phyloP scores from a whole-genome alignment of 2,329 filamentous ascomycete species.

The Rhynchosporium secalis region DNA sequence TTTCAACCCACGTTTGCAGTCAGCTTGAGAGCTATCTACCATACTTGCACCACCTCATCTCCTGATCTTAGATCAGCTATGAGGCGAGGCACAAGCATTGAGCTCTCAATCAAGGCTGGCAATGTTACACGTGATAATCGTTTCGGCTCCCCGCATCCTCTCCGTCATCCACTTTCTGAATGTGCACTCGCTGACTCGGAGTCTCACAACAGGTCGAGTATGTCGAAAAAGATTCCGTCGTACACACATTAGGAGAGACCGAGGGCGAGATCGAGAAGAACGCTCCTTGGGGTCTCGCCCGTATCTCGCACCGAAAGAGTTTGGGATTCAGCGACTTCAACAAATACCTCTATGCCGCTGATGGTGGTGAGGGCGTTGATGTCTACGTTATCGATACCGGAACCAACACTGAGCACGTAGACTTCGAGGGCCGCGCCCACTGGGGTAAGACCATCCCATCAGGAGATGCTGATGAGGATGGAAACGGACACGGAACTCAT shows the following conservation, averaged over 20 bases:
- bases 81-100: neutral
- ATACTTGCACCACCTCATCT: neutral
- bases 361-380: conserved; percentile 95
- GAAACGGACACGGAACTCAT: conserved; percentile 98
- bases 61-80: conserved; percentile 3
- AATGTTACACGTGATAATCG: conserved; percentile 31
- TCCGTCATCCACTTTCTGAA: conserved; percentile 4
- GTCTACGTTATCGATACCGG: conserved; percentile 99
- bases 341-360: conserved; percentile 91
- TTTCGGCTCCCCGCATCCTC: conserved; percentile 7
- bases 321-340: conserved; percentile 93
- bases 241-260: conserved; percentile 70
- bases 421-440: conserved; percentile 92
- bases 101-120: conserved; percentile 13
- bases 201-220: conserved; percentile 79
- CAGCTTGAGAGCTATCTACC: neutral
- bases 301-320: conserved; percentile 90
- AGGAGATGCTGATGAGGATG: conserved; percentile 84
- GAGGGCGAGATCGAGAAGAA: conserved; percentile 76
- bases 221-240: conserved; percentile 91
- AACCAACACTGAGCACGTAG: conserved; percentile 89
- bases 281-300: conserved; percentile 97
- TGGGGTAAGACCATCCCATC: conserved; percentile 97
- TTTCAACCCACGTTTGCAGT: conserved; percentile 5
- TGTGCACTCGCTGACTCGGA: conserved; percentile 27